Evolutionary conservation across 1,284 basidiomycete genomes (phyloP), one percentile per base, ranked within the genome.

Genomic region (Tetrapyrgos nigripes): DNA sequence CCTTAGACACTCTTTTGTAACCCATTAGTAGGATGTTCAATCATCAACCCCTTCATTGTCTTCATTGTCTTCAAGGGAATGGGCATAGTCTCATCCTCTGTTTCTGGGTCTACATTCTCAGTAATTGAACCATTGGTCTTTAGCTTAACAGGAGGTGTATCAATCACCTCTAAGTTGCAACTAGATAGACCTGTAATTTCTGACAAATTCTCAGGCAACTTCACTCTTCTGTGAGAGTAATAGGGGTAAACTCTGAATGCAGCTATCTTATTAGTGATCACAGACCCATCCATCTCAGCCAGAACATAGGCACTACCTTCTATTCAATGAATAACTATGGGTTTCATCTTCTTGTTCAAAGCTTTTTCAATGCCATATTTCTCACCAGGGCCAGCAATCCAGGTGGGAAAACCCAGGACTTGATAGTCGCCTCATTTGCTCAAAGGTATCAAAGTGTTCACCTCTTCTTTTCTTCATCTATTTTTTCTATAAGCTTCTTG

Each of bases 261-360:
- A 24, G n/a, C 56, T 19, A 57, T 40, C 28, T 57, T 57, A 5
- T 46, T 31, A 26, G 45, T 44, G 4, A 52, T 23, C 13, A 57
- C 49, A n/a, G 50, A 31, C 19, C 50, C 50, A 57, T 57, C 37
- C 40, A 57, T 52, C 24, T 57, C 48, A 21, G 56, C 49, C 3
- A 57, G 14, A 9, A 57, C 43, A 45, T 57, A 57, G 10, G 49
- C 26, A 14, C 50, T 50, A 31, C 56, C 56, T 44, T 31, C 9
- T 4, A 50, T 52, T 23, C 50, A n/a, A 24, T 31, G 26, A 4
- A 57, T 52, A 14, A 57, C 56, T 8, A 57, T 37, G 10, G 50
- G 40, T 26, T 57, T 45, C 49, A 52, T 57, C 29, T 57, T 57
- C 23, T 43, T 28, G 26, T 57, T 50, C 3, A 57, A 40, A 45